Percentiles rank a stretch among this genome's conserved stretches.
Evolutionary conservation across 169 alveolate species (phyloP).

Genomic region (Plasmodium fragile): DNA sequence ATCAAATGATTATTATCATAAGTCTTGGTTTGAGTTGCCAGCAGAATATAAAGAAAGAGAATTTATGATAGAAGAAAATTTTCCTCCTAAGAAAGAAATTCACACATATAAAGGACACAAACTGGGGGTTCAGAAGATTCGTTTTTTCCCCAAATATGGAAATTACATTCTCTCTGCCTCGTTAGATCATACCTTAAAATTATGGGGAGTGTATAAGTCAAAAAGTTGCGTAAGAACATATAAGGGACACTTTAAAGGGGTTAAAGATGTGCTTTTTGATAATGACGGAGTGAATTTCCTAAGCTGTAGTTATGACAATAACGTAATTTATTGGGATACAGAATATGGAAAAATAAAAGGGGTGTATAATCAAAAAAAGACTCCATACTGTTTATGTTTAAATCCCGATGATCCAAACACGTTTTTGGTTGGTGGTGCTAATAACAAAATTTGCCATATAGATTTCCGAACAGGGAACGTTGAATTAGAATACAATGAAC

Average conservation of each 20-base stretch:
- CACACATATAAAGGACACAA: slow-evolving; percentile 94
- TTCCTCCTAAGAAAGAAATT: slow-evolving; percentile 93
- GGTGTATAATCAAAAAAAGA: slow-evolving; percentile 90
- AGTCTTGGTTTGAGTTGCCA: slow-evolving; percentile 76
- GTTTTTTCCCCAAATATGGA: slow-evolving; percentile 95
- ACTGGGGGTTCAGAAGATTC: slow-evolving; percentile 94
- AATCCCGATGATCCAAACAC: slow-evolving; percentile 92
- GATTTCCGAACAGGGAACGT: slow-evolving; percentile 93
- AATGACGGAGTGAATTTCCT: slow-evolving; percentile 93
- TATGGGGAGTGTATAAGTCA: slow-evolving; percentile 95
- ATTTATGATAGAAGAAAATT: slow-evolving; percentile 73
- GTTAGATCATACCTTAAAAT: slow-evolving; percentile 94
- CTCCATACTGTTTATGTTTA: slow-evolving; percentile 94
- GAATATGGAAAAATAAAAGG: slow-evolving; percentile 96
- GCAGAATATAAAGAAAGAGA: slow-evolving; percentile 77
- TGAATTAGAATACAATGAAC: slow-evolving; percentile 95
- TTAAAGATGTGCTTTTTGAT: slow-evolving; percentile 94
- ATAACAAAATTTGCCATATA: slow-evolving; percentile 92
- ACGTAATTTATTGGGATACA: slow-evolving; percentile 96
- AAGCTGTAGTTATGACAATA: slow-evolving; percentile 95
- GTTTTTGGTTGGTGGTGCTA: slow-evolving; percentile 95
- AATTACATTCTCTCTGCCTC: slow-evolving; percentile 94
- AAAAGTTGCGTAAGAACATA: slow-evolving; percentile 94
- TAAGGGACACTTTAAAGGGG: slow-evolving; percentile 96
- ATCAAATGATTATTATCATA: slow-evolving; percentile 32